These are phyloP conservation scores for Cladophialophora chaetospira DNA, from an alignment of 2,329 filamentous ascomycete species.

Conservation along the genomic window DNA sequence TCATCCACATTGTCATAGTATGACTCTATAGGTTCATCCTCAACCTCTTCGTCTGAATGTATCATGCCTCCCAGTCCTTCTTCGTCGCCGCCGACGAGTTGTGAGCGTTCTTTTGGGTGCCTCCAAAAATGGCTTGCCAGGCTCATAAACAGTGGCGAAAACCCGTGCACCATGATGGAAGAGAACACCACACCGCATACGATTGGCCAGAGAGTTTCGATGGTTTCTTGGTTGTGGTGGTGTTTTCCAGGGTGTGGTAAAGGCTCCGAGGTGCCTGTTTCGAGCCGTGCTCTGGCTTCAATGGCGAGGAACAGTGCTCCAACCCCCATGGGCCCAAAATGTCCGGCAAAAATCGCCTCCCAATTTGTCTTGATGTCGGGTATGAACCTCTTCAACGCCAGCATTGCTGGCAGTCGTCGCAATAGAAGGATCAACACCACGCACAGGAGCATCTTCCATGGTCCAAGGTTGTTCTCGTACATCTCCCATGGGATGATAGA, in stretches of 20 bases:
- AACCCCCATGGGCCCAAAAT: slow-evolving; percentile 61
- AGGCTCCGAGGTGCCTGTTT: slow-evolving; percentile 51
- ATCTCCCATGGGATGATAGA: slow-evolving; percentile 55
- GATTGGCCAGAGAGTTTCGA: slow-evolving; percentile 56
- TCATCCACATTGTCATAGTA: background rate
- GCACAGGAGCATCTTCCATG: slow-evolving; percentile 48
- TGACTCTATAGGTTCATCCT: slow-evolving; percentile 7
- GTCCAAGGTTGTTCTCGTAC: slow-evolving; percentile 42
- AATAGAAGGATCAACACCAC: slow-evolving; percentile 55
- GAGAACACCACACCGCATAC: slow-evolving; percentile 58
- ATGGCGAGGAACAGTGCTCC: slow-evolving; percentile 60
- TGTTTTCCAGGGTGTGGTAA: slow-evolving; percentile 46
- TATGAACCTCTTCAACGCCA: slow-evolving; percentile 50
- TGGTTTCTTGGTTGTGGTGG: slow-evolving; percentile 40
- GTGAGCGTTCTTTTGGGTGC: slow-evolving; percentile 51
- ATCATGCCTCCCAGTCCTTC: slow-evolving; percentile 55
- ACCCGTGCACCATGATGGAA: slow-evolving; percentile 57
- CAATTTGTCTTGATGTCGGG: slow-evolving; percentile 53
- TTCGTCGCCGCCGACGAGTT: slow-evolving; percentile 53
- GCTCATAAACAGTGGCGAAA: slow-evolving; percentile 55
- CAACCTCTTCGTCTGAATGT: slow-evolving; percentile 43
- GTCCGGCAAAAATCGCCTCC: slow-evolving; percentile 58
- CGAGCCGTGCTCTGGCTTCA: slow-evolving; percentile 56
- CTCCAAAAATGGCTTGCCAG: slow-evolving; percentile 51
- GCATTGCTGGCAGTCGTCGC: slow-evolving; percentile 55